These are phyloP conservation scores for Anisodus acutangulus DNA, from an alignment of 257 asterid species.

Conservation along the genomic window DNA sequence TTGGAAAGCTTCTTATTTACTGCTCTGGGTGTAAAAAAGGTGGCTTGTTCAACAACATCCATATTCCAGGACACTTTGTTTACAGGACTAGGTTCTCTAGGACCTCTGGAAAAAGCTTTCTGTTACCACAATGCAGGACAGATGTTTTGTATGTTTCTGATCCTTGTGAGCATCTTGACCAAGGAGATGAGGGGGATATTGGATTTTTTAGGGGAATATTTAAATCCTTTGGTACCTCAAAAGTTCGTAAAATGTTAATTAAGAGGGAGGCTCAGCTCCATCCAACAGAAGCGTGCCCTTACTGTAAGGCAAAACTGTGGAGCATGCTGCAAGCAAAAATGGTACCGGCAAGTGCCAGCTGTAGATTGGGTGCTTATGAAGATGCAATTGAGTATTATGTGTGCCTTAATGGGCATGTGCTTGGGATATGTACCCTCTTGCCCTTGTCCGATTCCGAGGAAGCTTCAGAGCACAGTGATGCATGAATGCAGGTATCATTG, in stretches of 20 bases:
- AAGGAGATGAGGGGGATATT: constrained; percentile 93
- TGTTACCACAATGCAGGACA: constrained; percentile 78
- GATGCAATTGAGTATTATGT: constrained; percentile 90
- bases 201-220: constrained; percentile 92
- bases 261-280: constrained; percentile 71
- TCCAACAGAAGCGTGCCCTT: constrained; percentile 87
- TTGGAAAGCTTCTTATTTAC: constrained; percentile 82
- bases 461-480: constrained; percentile 67
- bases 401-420: constrained; percentile 91
- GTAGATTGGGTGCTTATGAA: constrained; percentile 90
- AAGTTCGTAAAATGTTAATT: constrained; percentile 79
- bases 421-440: constrained; percentile 84
- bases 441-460: constrained; percentile 95
- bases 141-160: constrained; percentile 91
- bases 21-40: constrained; percentile 81
- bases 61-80: constrained; percentile 88
- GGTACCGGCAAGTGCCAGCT: constrained; percentile 96
- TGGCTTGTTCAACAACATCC: constrained; percentile 66
- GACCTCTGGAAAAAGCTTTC: constrained; percentile 94
- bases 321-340: constrained; percentile 82
- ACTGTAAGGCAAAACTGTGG: constrained; percentile 95
- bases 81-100: constrained; percentile 86
- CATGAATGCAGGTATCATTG: constrained; percentile 44
- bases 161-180: constrained; percentile 97
- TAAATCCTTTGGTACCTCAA: constrained; percentile 74